A percentile compares a stretch with the other conserved stretches of the same genome.
These are phyloP conservation scores for Phaeosphaeriaceae sp. DNA, from an alignment of 2,329 filamentous ascomycete species.

Conservation along the genomic window DNA sequence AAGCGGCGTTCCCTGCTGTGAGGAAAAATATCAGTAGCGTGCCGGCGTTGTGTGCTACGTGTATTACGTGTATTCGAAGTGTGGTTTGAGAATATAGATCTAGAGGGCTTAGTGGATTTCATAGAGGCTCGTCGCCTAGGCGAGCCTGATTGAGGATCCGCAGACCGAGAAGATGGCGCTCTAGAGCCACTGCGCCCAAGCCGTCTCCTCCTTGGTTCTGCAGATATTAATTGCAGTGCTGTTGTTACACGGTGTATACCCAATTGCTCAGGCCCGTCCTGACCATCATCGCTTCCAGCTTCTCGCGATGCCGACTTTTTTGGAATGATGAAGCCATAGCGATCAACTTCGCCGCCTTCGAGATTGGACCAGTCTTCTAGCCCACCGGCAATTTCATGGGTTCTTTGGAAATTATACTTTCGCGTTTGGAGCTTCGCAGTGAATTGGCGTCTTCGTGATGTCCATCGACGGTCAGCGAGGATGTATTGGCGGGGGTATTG, in stretches of 20 bases:
- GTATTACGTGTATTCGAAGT: constrained; percentile 54
- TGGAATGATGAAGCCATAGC: constrained; percentile 68
- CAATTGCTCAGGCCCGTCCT: constrained; percentile 42
- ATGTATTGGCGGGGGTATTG: constrained; percentile 33
- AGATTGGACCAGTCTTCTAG: constrained; percentile 71
- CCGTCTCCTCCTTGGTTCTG: constrained; percentile 61
- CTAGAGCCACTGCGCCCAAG: constrained; percentile 58
- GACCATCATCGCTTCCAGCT: constrained; percentile 28
- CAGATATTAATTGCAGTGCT: constrained; percentile 62
- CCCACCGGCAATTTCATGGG: constrained; percentile 65
- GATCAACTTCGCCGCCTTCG: constrained; percentile 64
- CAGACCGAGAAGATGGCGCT: constrained; percentile 50
- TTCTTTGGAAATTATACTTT: constrained; percentile 54
- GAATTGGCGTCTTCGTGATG: constrained; percentile 37
- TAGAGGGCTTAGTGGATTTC: constrained; percentile 52
- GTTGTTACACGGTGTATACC: constrained; percentile 65
- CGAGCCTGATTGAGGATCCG: constrained; percentile 48
- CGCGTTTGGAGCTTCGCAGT: constrained; percentile 35
- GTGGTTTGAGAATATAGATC: constrained; percentile 44
- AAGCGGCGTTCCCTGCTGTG: constrained; percentile 61
- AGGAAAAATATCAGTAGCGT: constrained; percentile 60
- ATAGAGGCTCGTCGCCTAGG: constrained; percentile 50
- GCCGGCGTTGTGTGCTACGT: constrained; percentile 49
- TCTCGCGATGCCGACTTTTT: constrained; percentile 46
- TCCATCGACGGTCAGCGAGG: constrained; percentile 35